These are phyloP conservation scores for Lanmaoa pseudosensibilis DNA, from an alignment of 768 basidiomycete genomes.

Conservation along the genomic window DNA sequence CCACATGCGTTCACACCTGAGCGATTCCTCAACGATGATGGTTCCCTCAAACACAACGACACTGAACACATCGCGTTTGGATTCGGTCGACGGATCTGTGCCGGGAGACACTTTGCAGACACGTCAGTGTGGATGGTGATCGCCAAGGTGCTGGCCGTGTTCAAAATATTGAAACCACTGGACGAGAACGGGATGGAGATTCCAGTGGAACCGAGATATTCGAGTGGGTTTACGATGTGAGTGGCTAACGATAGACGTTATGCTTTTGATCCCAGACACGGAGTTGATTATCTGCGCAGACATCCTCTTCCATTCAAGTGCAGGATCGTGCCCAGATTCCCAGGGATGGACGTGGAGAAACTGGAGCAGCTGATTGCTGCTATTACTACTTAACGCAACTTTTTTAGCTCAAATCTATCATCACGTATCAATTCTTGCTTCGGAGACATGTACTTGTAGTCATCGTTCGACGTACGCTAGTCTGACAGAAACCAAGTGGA, in stretches of 20 bases:
- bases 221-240: slow-evolving; percentile 9
- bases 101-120: slow-evolving; percentile 25
- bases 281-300: background rate
- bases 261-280: background rate
- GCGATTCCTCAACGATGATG: slow-evolving; percentile 36
- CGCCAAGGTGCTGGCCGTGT: slow-evolving; percentile 9
- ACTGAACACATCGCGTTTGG: slow-evolving; percentile 15
- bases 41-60: slow-evolving; percentile 16
- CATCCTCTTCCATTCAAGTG: slow-evolving; percentile 7
- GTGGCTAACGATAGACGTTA: background rate
- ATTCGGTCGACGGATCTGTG: slow-evolving; percentile 29
- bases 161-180: background rate
- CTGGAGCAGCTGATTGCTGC: slow-evolving; percentile 5
- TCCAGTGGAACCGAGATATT: slow-evolving; percentile 12
- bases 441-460: no score
- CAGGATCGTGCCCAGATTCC: slow-evolving; percentile 5
- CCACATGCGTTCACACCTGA: slow-evolving; percentile 40
- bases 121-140: slow-evolving; percentile 17
- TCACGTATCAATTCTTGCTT: no score
- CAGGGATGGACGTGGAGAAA: slow-evolving; percentile 1
- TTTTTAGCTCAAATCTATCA: no score
- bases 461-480: no score
- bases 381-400: no score
- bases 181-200: slow-evolving; percentile 12
- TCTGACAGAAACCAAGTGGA: no score